Evolutionary conservation across 257 asterid genomes (phyloP).

Genomic region (Lavandula angustifolia): DNA sequence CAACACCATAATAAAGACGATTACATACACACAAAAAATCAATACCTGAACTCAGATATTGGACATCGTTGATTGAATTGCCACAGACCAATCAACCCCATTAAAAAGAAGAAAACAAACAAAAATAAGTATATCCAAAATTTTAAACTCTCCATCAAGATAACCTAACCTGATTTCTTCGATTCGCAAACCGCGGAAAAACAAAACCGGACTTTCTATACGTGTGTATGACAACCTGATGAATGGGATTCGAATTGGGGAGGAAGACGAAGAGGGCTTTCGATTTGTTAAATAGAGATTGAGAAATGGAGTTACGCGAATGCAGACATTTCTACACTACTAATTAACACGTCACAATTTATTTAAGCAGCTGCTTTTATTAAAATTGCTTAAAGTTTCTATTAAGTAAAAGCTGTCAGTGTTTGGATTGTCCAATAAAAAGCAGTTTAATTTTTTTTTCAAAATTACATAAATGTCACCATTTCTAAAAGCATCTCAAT

Average conservation of each 20-base stretch:
- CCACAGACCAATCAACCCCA: no score
- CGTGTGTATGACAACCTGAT: neutral
- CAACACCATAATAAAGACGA: neutral
- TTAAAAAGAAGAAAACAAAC: neutral
- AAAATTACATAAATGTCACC: no score
- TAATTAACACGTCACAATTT: no score
- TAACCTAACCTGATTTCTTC: slow-evolving; percentile 30
- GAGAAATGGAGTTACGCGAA: neutral
- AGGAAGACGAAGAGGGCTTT: slow-evolving; percentile 13
- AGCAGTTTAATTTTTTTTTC: no score
- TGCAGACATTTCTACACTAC: neutral
- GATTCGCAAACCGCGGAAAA: neutral
- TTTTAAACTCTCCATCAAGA: neutral
- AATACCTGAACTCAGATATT: neutral
- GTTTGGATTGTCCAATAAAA: no score
- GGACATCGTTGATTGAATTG: no score
- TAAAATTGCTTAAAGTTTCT: no score
- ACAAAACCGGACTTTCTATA: neutral
- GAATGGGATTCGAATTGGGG: neutral
- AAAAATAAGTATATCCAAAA: no score
- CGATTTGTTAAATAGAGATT: neutral
- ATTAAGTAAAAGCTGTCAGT: no score
- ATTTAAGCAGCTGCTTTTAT: no score
- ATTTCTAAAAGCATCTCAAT: no score
- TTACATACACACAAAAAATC: neutral